Evolutionary conservation across 352 stramenopile genomes (phyloP).

Genomic region (Globisporangium acanthophoron): DNA sequence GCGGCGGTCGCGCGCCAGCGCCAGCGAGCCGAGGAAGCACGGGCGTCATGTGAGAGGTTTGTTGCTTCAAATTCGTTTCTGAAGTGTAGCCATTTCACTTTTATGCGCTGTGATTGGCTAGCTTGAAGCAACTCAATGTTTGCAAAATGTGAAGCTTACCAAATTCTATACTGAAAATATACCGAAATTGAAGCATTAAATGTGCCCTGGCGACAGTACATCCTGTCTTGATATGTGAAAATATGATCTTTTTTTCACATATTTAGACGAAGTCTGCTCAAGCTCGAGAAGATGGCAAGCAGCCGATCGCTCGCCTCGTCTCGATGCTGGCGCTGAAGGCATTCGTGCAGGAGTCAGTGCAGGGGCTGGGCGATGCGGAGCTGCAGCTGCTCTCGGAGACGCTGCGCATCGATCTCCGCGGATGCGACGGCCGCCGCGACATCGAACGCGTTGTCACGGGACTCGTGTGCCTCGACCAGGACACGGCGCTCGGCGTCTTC

Average conservation of each 20-base stretch:
- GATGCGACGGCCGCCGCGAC: slow-evolving; percentile 51
- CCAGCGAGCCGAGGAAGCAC: neutral
- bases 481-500: slow-evolving; percentile 68
- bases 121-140: too few relatives aligned
- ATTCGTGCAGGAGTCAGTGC: slow-evolving; percentile 61
- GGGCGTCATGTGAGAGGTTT: neutral
- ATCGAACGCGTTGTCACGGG: slow-evolving; percentile 56
- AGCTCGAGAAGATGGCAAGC: too few relatives aligned
- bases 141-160: too few relatives aligned
- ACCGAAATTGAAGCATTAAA: too few relatives aligned
- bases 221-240: too few relatives aligned
- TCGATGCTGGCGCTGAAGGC: slow-evolving; percentile 55
- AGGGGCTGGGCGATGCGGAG: slow-evolving; percentile 33
- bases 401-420: slow-evolving; percentile 53
- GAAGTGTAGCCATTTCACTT: too few relatives aligned
- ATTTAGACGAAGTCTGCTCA: too few relatives aligned
- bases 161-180: too few relatives aligned
- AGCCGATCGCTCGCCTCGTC: too few relatives aligned
- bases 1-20: neutral
- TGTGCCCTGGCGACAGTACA: too few relatives aligned
- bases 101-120: too few relatives aligned
- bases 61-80: too few relatives aligned
- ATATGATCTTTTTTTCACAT: neutral
- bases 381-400: slow-evolving; percentile 49
- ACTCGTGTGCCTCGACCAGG: slow-evolving; percentile 63